Conservation (phyloP, 208 protist species). For the Acanthamoeba lenticulata region DNA sequence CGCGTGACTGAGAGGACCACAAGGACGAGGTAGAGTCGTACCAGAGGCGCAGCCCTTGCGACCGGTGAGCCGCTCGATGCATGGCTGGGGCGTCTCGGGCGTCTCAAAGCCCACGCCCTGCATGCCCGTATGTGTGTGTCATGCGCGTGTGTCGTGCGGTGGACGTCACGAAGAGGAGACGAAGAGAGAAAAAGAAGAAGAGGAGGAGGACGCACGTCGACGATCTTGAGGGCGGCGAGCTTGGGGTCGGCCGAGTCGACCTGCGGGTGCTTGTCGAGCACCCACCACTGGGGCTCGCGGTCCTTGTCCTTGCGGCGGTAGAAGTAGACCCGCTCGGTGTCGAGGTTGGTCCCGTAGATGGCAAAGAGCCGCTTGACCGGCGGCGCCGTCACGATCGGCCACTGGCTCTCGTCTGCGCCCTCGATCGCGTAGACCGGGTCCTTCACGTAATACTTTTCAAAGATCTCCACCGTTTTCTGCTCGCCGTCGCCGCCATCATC, state of each 20-base stretch:
- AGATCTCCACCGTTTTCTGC: background rate
- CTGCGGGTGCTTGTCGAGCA: background rate
- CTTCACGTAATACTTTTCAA: background rate
- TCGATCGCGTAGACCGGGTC: background rate
- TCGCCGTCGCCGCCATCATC: too few species aligned
- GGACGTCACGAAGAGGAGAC: background rate
- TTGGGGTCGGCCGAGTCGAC: background rate
- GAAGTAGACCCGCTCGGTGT: background rate
- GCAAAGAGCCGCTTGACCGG: background rate
- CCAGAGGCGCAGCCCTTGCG: background rate
- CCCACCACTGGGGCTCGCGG: background rate
- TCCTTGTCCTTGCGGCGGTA: slow-evolving; percentile 30
- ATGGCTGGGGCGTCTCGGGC: background rate
- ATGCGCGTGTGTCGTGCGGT: too few species aligned
- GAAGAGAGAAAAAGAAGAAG: background rate
- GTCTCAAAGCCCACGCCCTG: background rate
- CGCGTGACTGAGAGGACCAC: too few species aligned
- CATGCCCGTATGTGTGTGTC: background rate
- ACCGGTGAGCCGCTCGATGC: background rate
- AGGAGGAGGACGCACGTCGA: background rate
- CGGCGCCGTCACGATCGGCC: background rate
- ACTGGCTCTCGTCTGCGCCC: background rate
- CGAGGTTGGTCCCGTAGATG: slow-evolving; percentile 45
- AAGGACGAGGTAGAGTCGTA: background rate
- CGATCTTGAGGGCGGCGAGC: background rate